Evolutionary conservation across 768 basidiomycete species (phyloP), one percentile per base, ranked within the genome.

Genomic region (Kockovaella imperatae): DNA sequence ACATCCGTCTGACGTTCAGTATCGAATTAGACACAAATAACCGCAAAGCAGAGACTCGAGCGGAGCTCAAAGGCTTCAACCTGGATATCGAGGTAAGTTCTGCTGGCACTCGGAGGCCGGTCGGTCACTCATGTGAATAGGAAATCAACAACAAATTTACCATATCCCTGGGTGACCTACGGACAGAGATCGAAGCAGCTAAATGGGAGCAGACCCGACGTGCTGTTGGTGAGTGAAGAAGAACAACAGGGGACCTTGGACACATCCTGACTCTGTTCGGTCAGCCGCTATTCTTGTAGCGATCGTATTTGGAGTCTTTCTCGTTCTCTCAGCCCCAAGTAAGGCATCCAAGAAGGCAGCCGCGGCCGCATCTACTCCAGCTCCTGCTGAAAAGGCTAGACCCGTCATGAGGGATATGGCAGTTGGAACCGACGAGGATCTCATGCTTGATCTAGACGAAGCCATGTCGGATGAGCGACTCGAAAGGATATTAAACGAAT

Each of bases 11-110:
- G 5, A 3, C 26, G 20, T 35, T 13, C 51, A 95, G 90, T 63
- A 87, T 91, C 42, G 90, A 96, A 71, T 89, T 97, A 82, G 95
- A 99, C 47, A 77, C 96, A 51, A 88, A 93, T 62, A 89, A 82
- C 53, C 78, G 93, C 49, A 96, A 90, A 75, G 87, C 84, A 56
- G 95, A 97, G 67, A 79, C 83, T 13, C 84, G 82, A 63, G 77
- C 82, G 1, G 90, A 96, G 43, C 63, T 86, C 50, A 93, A 90
- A 71, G 78, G 77, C 45, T 81, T 83, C 58, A 89, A 89, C 59
- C 84, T 96, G 51, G 74, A 75, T 29, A 87, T 93, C 42, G 72
- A 74, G 62, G 73, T 73, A 21, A 42, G 66, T 55, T 26, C 10
- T 15, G 15, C 25, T 29, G n/a, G n/a, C 14, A 10, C n/a, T 29